Conservation (phyloP, 2,329 filamentous ascomycete species). For the Fusarium sp. region DNA sequence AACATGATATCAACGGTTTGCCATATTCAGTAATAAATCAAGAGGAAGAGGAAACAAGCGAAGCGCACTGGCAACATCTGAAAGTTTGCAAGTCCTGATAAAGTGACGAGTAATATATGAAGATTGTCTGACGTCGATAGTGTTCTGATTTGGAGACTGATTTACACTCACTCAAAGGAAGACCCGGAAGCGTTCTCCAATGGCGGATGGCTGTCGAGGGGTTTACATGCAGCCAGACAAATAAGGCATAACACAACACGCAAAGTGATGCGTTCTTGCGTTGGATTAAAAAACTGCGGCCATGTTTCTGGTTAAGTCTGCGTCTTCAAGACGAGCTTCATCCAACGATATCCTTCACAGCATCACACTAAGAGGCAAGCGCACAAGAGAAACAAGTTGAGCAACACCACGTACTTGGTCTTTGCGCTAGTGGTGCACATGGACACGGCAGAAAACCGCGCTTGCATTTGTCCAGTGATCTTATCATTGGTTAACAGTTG, state of each 20-base stretch:
- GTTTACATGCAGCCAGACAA: not conserved
- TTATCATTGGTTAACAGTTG: not conserved
- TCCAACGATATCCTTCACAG: not conserved
- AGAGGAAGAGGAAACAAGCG: not conserved
- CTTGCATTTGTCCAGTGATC: not conserved
- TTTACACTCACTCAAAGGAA: not conserved
- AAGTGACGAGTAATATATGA: not conserved
- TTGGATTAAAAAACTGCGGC: not conserved
- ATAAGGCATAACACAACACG: not conserved
- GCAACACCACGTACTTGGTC: conserved; percentile 5
- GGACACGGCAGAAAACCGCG: not conserved
- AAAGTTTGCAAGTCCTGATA: not conserved
- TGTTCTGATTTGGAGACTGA: not conserved
- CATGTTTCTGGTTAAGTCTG: not conserved
- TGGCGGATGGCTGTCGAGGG: not conserved
- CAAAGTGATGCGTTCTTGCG: conserved; percentile 1
- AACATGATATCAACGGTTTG: not conserved
- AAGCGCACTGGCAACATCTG: not conserved
- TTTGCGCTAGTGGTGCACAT: not conserved
- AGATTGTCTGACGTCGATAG: not conserved
- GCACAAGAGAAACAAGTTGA: conserved; percentile 1
- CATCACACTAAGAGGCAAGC: not conserved
- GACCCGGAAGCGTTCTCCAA: not conserved
- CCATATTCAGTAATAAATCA: not conserved
- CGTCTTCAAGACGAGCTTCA: not conserved